Evolutionary conservation across 2,329 filamentous ascomycete genomes (phyloP), one percentile per base, ranked within the genome.

Genomic region (Colletotrichum lupini): DNA sequence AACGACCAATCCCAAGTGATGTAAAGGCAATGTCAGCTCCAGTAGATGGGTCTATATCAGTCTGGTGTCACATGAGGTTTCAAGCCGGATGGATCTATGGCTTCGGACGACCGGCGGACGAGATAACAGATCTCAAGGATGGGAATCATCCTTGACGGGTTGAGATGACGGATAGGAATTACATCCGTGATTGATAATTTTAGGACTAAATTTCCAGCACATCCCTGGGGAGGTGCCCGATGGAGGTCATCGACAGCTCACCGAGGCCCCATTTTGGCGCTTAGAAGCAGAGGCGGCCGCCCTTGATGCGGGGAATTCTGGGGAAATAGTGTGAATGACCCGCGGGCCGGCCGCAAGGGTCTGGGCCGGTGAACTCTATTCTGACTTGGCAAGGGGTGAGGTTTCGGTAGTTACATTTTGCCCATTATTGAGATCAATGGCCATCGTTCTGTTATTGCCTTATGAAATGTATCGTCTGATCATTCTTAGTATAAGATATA

Each of bases 41-140:
- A 42, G 42, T 19, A 22, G 22, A 55, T 19, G 22, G 30, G 2
- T 30, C 28, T 30, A 55, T 14, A 12, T 26, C 49, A 37, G 37
- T 35, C 32, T 35, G 32, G 32, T 49, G 56, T 62, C 28, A 46
- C 7, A n/a, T 46, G 35, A 12, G 66, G 66, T 68, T 63, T 63
- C 66, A 68, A n/a, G 46, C 49, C 58, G 58, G 2, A 24, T 58
- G 30, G 24, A 64, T n/a, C 32, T 5, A 12, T 49, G 12, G 7
- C 35, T 37, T 64, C 42, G 28, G 28, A 55, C 14, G n/a, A 49
- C 7, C 49, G 49, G 49, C 49, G 8, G 30, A n/a, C 28, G 9
- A 35, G 19, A n/a, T 32, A 22, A 58, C 26, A 57, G 14, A 57
- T 57, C 14, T 8, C 19, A 12, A 9, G 7, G 5, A 42, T 42